Evolutionary conservation across 768 basidiomycete genomes (phyloP).

Genomic region (Suillus subaureus): DNA sequence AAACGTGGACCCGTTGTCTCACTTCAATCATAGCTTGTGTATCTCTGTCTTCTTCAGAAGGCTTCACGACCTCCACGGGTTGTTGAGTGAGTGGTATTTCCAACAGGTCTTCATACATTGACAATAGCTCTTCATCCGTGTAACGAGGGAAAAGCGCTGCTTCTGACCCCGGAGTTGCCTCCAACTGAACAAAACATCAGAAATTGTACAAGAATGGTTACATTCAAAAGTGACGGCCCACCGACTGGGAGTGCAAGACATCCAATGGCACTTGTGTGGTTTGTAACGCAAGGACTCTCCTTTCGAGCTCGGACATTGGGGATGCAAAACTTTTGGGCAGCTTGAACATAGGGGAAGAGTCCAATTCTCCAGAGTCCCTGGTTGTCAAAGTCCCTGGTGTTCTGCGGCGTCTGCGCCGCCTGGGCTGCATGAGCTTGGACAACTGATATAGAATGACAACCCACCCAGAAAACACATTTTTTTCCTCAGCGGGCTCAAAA

Average conservation of each 20-base stretch:
- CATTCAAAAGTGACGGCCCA: neutral
- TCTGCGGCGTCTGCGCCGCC: constrained; percentile 5
- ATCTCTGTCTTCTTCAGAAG: constrained; percentile 13
- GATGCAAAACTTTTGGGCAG: neutral
- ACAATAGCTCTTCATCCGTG: constrained; percentile 39
- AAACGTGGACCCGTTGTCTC: constrained; percentile 41
- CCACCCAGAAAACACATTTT: neutral
- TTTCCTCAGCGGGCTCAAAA: neutral
- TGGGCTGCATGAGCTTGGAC: constrained; percentile 3
- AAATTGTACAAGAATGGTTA: neutral
- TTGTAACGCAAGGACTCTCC: constrained; percentile 5
- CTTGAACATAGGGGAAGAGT: neutral
- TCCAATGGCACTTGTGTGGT: neutral
- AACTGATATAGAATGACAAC: neutral
- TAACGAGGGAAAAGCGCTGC: constrained; percentile 14
- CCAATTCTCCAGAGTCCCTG: neutral
- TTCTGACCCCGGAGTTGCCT: neutral
- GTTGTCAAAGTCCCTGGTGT: neutral
- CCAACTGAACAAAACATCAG: neutral
- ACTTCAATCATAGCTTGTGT: constrained; percentile 18
- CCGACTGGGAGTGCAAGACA: neutral
- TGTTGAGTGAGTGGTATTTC: constrained; percentile 22
- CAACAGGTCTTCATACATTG: constrained; percentile 46
- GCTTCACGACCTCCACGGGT: constrained; percentile 10
- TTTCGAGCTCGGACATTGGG: constrained; percentile 9